phyloP scores from a whole-genome alignment of 441 rosid genomes.

The Erodium moschatum region DNA sequence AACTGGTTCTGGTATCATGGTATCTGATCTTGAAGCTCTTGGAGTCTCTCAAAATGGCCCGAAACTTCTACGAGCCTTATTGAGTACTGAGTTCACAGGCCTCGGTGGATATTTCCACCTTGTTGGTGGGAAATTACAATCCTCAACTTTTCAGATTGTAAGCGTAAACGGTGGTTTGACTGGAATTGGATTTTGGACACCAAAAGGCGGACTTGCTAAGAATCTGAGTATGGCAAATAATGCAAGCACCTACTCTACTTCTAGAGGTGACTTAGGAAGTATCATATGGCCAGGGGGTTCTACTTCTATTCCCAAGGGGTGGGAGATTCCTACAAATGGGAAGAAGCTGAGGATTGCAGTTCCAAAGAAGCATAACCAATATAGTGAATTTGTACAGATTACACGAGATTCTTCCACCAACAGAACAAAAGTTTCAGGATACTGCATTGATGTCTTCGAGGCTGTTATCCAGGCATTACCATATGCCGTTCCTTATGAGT shows the following conservation, averaged over 20 bases:
- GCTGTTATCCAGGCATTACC: conserved; percentile 36
- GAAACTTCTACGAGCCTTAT: conserved; percentile 25
- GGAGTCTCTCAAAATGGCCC: conserved; percentile 41
- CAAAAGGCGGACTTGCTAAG: conserved; percentile 28
- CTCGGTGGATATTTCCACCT: conserved; percentile 41
- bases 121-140: conserved; percentile 28
- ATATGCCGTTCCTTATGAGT: conserved; percentile 33
- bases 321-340: conserved; percentile 44
- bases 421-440: conserved; percentile 22
- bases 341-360: conserved; percentile 41
- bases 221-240: conserved; percentile 13
- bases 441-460: conserved; percentile 38
- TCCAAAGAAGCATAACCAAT: conserved; percentile 34
- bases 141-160: conserved; percentile 30
- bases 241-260: conserved; percentile 20
- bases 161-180: conserved; percentile 32
- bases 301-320: conserved; percentile 35
- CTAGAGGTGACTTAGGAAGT: conserved; percentile 26
- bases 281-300: conserved; percentile 59
- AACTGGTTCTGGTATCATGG: conserved; percentile 9
- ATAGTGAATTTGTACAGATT: conserved; percentile 30
- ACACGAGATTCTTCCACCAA: conserved; percentile 24
- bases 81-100: conserved; percentile 29
- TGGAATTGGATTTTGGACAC: conserved; percentile 46
- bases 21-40: conserved; percentile 31